Conservation (phyloP, 1,284 basidiomycete genomes). For the Papiliotrema nemorosa region DNA sequence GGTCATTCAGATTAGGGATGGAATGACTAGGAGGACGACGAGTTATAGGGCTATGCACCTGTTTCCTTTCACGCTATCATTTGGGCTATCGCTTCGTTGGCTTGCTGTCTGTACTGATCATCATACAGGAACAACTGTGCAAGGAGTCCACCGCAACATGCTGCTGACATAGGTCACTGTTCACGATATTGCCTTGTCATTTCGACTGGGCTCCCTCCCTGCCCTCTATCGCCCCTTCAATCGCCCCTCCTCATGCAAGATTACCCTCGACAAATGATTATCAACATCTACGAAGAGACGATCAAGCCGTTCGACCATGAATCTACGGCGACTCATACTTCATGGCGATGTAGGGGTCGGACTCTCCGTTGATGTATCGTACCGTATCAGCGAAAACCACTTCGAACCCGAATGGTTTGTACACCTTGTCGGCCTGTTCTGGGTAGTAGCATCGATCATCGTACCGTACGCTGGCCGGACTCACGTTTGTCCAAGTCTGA, state of each 20-base stretch:
- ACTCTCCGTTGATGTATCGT: neutral
- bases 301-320: neutral
- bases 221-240: neutral
- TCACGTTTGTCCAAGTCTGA: neutral
- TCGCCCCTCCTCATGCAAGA: too few species aligned
- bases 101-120: too few species aligned
- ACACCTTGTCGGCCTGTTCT: neutral
- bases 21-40: neutral
- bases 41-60: slow-evolving; percentile 3
- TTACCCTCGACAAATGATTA: too few species aligned
- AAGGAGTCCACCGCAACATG: neutral
- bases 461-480: too few species aligned
- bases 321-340: neutral
- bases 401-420: neutral
- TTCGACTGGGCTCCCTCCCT: neutral
- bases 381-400: neutral
- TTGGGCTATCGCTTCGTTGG: neutral
- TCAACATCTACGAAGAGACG: neutral
- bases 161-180: neutral
- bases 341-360: neutral
- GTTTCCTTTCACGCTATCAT: neutral
- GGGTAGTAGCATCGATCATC: neutral
- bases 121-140: too few species aligned
- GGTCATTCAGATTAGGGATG: neutral
- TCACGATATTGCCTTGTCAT: neutral